These are phyloP conservation scores for Aspergillus tanneri DNA, from an alignment of 2,329 filamentous ascomycete species.

Conservation along the genomic window DNA sequence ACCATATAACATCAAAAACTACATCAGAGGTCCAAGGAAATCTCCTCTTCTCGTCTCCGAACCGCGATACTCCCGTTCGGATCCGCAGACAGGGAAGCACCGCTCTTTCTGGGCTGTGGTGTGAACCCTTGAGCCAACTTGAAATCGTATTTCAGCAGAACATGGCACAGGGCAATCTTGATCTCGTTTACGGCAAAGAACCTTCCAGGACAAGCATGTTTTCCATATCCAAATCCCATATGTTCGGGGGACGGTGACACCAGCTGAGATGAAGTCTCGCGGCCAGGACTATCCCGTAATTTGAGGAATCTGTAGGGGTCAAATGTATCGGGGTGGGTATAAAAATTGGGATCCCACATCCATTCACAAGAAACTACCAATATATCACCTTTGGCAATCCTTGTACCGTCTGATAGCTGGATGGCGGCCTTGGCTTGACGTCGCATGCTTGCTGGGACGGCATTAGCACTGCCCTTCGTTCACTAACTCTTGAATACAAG, in stretches of 20 bases:
- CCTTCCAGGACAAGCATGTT: slow-evolving; percentile 46
- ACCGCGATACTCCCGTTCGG: background rate
- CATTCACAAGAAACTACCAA: background rate
- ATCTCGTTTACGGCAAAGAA: slow-evolving; percentile 56
- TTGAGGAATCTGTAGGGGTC: slow-evolving; percentile 13
- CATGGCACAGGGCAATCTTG: slow-evolving; percentile 52
- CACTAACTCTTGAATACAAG: no score
- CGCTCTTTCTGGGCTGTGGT: slow-evolving; percentile 1
- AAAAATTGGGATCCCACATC: slow-evolving; percentile 4
- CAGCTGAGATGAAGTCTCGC: slow-evolving; percentile 9
- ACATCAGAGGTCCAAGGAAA: no score
- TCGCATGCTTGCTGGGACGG: background rate
- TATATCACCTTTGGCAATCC: background rate
- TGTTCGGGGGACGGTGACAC: slow-evolving; percentile 17
- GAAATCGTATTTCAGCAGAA: slow-evolving; percentile 53
- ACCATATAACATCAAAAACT: no score
- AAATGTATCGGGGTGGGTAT: slow-evolving; percentile 1
- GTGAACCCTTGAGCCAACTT: slow-evolving; percentile 23
- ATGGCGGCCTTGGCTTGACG: background rate
- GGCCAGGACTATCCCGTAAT: background rate
- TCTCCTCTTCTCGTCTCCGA: background rate
- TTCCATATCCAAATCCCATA: slow-evolving; percentile 31
- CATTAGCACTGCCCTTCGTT: no score
- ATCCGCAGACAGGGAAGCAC: slow-evolving; percentile 3
- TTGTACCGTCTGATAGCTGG: background rate